phyloP scores from a whole-genome alignment of 441 rosid species.

The Croton setiger region DNA sequence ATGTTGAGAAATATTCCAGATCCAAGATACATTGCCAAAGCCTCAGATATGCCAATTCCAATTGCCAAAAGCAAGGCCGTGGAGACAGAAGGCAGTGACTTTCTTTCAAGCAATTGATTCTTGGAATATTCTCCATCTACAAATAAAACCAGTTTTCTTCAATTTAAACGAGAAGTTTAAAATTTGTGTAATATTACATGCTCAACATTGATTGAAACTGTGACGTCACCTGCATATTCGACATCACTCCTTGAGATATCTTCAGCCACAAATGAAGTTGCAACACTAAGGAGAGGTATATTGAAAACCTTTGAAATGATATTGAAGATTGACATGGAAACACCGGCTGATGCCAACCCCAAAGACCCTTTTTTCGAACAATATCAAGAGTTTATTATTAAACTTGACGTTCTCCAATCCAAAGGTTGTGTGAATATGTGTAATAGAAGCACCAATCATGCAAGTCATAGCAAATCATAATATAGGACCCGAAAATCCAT shows the following conservation, averaged over 20 bases:
- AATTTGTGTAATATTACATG: neutral
- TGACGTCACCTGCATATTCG: constrained; percentile 44
- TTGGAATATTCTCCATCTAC: neutral
- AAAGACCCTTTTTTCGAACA: constrained; percentile 53
- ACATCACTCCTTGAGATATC: constrained; percentile 65
- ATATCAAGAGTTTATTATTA: neutral
- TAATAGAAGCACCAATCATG: neutral
- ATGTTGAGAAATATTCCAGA: constrained; percentile 66
- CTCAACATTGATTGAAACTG: neutral
- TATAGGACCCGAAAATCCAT: neutral
- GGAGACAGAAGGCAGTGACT: constrained; percentile 81
- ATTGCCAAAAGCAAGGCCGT: constrained; percentile 79
- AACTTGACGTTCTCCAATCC: neutral
- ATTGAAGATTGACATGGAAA: constrained; percentile 74
- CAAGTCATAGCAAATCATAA: neutral
- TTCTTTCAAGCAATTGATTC: constrained; percentile 38
- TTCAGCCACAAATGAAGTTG: constrained; percentile 94
- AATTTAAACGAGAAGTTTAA: neutral
- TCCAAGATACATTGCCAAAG: constrained; percentile 67
- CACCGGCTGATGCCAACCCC: constrained; percentile 87
- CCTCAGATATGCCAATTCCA: constrained; percentile 80
- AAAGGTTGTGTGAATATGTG: neutral
- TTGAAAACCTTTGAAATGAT: constrained; percentile 84
- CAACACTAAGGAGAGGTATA: constrained; percentile 84
- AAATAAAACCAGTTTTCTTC: constrained; percentile 12